Evolutionary conservation across 345 rosid genomes (phyloP).

Genomic region (Chamaenerion angustifolium): DNA sequence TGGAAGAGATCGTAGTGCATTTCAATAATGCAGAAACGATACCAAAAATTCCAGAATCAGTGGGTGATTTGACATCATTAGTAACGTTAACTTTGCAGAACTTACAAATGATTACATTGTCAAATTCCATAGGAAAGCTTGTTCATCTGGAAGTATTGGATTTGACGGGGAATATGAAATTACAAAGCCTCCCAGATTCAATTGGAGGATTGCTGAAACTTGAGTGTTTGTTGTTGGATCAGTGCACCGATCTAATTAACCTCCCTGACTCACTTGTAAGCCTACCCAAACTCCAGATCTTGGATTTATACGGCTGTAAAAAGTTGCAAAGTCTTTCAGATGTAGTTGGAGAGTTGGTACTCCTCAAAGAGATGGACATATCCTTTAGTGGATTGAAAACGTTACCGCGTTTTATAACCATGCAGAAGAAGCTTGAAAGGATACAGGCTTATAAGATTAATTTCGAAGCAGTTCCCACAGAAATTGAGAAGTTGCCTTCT

Average conservation of each 20-base stretch:
- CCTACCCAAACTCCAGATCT: too few species aligned
- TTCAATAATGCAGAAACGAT: neutral
- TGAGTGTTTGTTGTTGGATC: neutral
- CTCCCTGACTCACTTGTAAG: too few species aligned
- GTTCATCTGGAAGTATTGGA: too few species aligned
- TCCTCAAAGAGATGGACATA: too few species aligned
- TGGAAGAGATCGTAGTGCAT: neutral
- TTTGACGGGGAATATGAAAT: too few species aligned
- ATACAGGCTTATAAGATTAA: neutral
- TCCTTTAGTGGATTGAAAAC: too few species aligned
- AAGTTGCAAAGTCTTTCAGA: too few species aligned
- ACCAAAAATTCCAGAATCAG: too few species aligned
- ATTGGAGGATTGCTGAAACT: neutral
- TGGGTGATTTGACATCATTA: neutral
- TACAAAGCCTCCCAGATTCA: too few species aligned
- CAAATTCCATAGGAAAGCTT: neutral
- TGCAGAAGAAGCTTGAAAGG: neutral
- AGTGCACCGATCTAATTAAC: neutral
- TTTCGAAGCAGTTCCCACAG: neutral
- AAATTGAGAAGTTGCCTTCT: neutral
- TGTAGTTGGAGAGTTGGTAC: too few species aligned
- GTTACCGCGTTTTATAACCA: neutral
- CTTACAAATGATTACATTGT: neutral
- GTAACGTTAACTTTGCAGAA: neutral
- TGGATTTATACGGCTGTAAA: too few species aligned